Conservation (phyloP, 352 stramenopile genomes). For the Lagenidium sp. region DNA sequence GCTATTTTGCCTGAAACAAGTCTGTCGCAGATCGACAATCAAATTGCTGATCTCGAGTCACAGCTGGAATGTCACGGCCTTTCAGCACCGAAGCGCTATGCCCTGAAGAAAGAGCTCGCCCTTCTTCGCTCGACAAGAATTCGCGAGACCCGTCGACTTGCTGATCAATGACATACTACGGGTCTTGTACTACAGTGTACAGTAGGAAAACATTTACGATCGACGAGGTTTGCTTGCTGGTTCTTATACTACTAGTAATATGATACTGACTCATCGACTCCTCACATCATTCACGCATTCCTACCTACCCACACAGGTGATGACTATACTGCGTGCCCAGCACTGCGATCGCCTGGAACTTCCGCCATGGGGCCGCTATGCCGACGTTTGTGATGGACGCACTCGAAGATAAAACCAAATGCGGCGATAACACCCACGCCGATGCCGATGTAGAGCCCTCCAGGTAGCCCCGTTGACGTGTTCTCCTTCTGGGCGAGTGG, state of each 20-base stretch:
- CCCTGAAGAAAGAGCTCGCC: conserved; percentile 76
- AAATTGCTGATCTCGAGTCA: conserved; percentile 47
- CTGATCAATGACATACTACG: too few species aligned
- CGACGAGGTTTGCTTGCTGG: too few species aligned
- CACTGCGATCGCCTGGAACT: not conserved
- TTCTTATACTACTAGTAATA: too few species aligned
- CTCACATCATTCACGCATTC: too few species aligned
- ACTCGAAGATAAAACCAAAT: conserved; percentile 65
- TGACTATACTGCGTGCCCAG: too few species aligned
- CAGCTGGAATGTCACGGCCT: conserved; percentile 55
- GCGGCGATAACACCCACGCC: conserved; percentile 54
- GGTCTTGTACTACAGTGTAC: too few species aligned
- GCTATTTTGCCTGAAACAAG: not conserved
- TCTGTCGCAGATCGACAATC: not conserved
- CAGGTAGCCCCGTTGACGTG: conserved; percentile 38
- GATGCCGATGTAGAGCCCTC: conserved; percentile 62
- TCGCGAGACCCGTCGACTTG: too few species aligned
- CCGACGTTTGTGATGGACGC: conserved; percentile 54
- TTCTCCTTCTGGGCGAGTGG: conserved; percentile 42
- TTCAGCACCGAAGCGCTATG: conserved; percentile 65
- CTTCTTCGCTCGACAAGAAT: conserved; percentile 59
- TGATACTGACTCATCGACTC: too few species aligned
- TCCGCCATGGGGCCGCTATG: conserved; percentile 12
- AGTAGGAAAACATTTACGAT: too few species aligned
- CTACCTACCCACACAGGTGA: too few species aligned